phyloP scores from a whole-genome alignment of 805 yeast species.

The Metschnikowia reukaufii region DNA sequence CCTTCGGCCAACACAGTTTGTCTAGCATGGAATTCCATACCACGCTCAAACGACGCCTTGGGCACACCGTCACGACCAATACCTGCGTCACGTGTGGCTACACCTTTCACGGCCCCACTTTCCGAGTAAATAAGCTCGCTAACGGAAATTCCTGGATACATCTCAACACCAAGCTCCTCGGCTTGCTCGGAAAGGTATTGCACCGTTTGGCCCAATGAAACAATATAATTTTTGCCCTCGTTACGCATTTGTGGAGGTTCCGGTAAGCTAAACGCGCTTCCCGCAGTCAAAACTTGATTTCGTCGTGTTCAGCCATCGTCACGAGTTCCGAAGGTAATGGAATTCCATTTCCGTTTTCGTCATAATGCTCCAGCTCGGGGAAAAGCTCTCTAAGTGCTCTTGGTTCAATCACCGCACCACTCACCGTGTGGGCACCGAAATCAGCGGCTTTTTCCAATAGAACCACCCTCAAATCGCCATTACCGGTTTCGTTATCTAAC shows the following conservation, averaged over 20 bases:
- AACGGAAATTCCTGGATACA: conserved; percentile 88
- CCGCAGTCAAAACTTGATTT: conserved; percentile 68
- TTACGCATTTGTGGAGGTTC: conserved; percentile 92
- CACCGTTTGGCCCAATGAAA: conserved; percentile 76
- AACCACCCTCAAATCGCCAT: conserved; percentile 75
- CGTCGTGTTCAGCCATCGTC: conserved; percentile 73
- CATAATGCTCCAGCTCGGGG: conserved; percentile 59
- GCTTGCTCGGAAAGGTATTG: conserved; percentile 84
- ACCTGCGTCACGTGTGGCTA: conserved; percentile 94
- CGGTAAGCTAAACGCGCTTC: conserved; percentile 69
- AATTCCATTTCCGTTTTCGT: conserved; percentile 55
- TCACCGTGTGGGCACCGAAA: conserved; percentile 87
- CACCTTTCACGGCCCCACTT: conserved; percentile 70
- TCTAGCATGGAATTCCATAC: conserved; percentile 95
- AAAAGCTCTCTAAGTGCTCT: conserved; percentile 80
- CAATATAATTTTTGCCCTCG: conserved; percentile 78
- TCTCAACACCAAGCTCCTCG: conserved; percentile 89
- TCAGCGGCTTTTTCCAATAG: conserved; percentile 91
- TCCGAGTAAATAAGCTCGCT: conserved; percentile 66
- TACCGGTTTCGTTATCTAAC: conserved; percentile 64
- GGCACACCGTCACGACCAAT: conserved; percentile 73
- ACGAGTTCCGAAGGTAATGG: conserved; percentile 76
- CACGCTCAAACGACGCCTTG: conserved; percentile 84
- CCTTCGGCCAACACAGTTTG: conserved; percentile 93
- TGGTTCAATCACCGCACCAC: conserved; percentile 95